Conservation (phyloP, 768 basidiomycete genomes). For the Boletus rubescentipes region DNA sequence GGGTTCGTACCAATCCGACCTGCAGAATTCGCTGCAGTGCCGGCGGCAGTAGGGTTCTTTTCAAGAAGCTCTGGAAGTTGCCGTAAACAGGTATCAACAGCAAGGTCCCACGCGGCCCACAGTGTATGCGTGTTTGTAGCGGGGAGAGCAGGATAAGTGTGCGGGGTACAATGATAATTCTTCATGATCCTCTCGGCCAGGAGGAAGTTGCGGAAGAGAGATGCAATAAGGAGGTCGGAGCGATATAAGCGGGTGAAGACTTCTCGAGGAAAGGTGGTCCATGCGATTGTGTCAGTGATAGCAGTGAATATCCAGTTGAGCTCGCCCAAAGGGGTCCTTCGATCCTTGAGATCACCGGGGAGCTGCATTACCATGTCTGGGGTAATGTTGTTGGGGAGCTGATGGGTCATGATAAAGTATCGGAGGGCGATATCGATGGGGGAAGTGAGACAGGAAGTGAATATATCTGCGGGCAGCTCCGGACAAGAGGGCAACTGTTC, state of each 20-base stretch:
- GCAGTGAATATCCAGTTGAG: slow-evolving; percentile 99
- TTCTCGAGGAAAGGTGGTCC: slow-evolving; percentile 94
- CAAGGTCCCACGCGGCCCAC: slow-evolving; percentile 98
- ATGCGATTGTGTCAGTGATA: slow-evolving; percentile 98
- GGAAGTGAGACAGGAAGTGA: slow-evolving; percentile 96
- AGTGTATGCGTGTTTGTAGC: slow-evolving; percentile 95
- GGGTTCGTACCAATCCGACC: slow-evolving; percentile 9
- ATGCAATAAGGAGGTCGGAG: slow-evolving; percentile 93
- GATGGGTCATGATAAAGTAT: slow-evolving; percentile 89
- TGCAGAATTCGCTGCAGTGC: slow-evolving; percentile 23
- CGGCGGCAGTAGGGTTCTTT: slow-evolving; percentile 31
- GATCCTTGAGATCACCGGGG: slow-evolving; percentile 95
- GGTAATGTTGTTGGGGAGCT: slow-evolving; percentile 75
- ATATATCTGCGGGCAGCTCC: slow-evolving; percentile 95
- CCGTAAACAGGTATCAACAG: slow-evolving; percentile 89
- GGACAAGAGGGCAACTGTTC: slow-evolving; percentile 94
- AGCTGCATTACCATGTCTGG: slow-evolving; percentile 93
- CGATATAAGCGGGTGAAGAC: slow-evolving; percentile 92
- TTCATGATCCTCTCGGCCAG: slow-evolving; percentile 98
- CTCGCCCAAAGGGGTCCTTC: slow-evolving; percentile 94
- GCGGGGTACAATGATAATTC: slow-evolving; percentile 94
- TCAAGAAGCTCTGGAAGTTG: slow-evolving; percentile 85
- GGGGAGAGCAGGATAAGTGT: slow-evolving; percentile 88
- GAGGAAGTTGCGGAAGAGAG: slow-evolving; percentile 95
- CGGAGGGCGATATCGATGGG: slow-evolving; percentile 98